Conservation (phyloP, 495 filamentous ascomycete species). For the Aspergillus ostianus region DNA sequence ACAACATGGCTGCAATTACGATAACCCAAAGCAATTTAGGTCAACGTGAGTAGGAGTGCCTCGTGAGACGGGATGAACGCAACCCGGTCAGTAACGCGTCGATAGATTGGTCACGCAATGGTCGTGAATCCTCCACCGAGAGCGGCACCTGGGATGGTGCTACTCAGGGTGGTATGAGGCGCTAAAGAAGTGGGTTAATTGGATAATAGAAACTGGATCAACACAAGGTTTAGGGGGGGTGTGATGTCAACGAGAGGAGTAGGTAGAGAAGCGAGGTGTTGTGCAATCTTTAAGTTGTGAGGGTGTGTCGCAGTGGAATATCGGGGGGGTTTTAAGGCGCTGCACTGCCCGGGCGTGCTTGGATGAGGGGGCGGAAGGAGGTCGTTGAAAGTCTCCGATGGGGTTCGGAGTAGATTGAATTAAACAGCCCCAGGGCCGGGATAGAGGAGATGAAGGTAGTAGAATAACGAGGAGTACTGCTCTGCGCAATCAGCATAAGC, state of each 20-base stretch:
- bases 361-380: not conserved
- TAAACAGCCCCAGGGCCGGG: not conserved
- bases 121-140: conserved; percentile 3
- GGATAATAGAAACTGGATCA: not conserved
- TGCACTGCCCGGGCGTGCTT: not conserved
- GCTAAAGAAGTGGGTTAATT: not conserved
- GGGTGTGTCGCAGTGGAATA: not conserved
- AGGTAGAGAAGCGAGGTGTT: not conserved
- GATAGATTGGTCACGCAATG: conserved; percentile 14
- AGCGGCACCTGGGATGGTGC: conserved; percentile 4
- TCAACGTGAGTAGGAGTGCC: not conserved
- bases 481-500: not conserved
- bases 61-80: conserved; percentile 2
- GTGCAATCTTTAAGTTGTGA: not conserved
- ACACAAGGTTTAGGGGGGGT: not conserved
- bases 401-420: too few relatives aligned
- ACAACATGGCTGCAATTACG: conserved; percentile 36
- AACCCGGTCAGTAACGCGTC: not conserved
- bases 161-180: conserved; percentile 6
- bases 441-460: not conserved
- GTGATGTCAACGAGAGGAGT: not conserved
- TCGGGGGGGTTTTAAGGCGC: not conserved
- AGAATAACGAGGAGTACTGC: not conserved
- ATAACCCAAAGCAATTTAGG: conserved; percentile 6
- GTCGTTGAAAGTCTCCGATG: not conserved